These are phyloP conservation scores for Aspergillus mulundensis DNA, from an alignment of 495 filamentous ascomycete genomes.

Conservation along the genomic window DNA sequence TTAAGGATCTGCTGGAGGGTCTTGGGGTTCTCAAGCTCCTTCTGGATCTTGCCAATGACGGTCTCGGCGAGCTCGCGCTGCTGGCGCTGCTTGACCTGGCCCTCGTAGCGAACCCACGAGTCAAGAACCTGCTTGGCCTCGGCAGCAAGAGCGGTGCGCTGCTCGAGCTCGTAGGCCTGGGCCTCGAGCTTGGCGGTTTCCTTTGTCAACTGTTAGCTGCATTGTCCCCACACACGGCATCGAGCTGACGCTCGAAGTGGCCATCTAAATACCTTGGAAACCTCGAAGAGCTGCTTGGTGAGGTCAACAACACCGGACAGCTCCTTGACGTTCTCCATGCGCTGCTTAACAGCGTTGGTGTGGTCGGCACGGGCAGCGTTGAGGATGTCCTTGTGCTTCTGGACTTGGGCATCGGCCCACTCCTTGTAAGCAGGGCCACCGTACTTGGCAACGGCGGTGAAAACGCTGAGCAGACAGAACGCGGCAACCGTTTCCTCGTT, in stretches of 20 bases:
- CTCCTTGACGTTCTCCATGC: slow-evolving; percentile 90
- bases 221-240: slow-evolving; percentile 1
- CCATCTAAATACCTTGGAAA: slow-evolving; percentile 73
- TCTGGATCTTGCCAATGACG: slow-evolving; percentile 93
- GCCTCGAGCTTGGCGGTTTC: slow-evolving; percentile 96
- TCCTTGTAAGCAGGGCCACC: slow-evolving; percentile 86
- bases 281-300: slow-evolving; percentile 94
- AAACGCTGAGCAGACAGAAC: slow-evolving; percentile 83
- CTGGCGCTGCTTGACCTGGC: slow-evolving; percentile 96
- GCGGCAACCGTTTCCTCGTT: slow-evolving; percentile 96
- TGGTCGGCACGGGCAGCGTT: slow-evolving; percentile 91
- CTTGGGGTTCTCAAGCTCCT: slow-evolving; percentile 97
- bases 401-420: slow-evolving; percentile 82
- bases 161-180: slow-evolving; percentile 93
- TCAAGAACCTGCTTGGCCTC: slow-evolving; percentile 96
- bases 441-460: slow-evolving; percentile 83
- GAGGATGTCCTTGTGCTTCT: slow-evolving; percentile 87
- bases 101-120: slow-evolving; percentile 97
- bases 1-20: slow-evolving; percentile 89
- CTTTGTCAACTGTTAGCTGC: slow-evolving; percentile 43
- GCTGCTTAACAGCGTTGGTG: slow-evolving; percentile 85
- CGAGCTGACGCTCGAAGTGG: not conserved
- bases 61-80: slow-evolving; percentile 90
- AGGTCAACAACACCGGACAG: slow-evolving; percentile 89
- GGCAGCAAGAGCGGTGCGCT: slow-evolving; percentile 78